phyloP scores from a whole-genome alignment of 148 eudicot genomes.

The Agrostemma githago region DNA sequence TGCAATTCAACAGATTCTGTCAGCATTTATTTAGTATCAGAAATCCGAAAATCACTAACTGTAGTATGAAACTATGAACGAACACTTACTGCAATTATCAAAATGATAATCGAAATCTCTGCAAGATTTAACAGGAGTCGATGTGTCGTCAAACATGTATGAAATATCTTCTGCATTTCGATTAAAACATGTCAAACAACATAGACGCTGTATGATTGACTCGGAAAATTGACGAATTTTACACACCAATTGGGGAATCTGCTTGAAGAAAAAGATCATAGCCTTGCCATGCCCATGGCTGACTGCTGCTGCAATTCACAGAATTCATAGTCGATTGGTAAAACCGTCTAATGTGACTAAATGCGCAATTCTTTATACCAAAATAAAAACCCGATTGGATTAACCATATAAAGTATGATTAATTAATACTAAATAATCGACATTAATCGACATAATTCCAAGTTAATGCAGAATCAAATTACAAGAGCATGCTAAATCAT shows the following conservation, averaged over 20 bases:
- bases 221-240: conserved; percentile 1
- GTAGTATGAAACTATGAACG: background rate
- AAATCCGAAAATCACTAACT: background rate
- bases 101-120: conserved; percentile 50
- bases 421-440: background rate
- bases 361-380: background rate
- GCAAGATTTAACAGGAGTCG: conserved; percentile 70
- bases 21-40: conserved; percentile 11
- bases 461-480: background rate
- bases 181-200: conserved; percentile 31
- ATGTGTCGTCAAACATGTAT: conserved; percentile 45
- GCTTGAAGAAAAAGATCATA: conserved; percentile 33
- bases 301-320: conserved; percentile 33
- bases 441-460: background rate
- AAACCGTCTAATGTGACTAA: background rate
- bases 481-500: background rate
- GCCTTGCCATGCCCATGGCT: conserved; percentile 58
- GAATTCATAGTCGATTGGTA: no score
- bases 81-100: conserved; percentile 32
- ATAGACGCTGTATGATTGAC: background rate
- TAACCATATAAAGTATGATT: background rate
- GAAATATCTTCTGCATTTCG: conserved; percentile 50
- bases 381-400: background rate
- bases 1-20: conserved; percentile 25
- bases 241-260: conserved; percentile 46